Conservation (phyloP, 768 basidiomycete species). For the Mycena galericulata region DNA sequence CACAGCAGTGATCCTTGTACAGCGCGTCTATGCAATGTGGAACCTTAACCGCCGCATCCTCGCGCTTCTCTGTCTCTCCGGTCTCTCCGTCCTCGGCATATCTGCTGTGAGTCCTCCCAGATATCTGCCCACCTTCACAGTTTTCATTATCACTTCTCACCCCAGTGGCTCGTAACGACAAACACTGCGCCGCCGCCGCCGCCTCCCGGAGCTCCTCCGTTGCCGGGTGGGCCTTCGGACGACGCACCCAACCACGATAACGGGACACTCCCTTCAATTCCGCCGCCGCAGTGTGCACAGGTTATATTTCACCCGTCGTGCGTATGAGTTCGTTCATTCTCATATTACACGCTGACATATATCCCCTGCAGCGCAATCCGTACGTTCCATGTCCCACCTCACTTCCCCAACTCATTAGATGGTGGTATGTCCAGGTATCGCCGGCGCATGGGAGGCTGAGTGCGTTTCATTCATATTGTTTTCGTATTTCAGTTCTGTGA, state of each 20-base stretch:
- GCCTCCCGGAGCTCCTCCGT: not conserved
- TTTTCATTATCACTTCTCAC: not conserved
- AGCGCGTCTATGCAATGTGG: slow-evolving; percentile 22
- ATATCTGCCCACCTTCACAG: not conserved
- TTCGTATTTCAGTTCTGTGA: too few relatives aligned
- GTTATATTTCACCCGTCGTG: slow-evolving; percentile 5
- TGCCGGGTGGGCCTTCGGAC: not conserved
- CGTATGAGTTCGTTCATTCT: not conserved
- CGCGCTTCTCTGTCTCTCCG: not conserved
- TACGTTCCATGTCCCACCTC: too few relatives aligned
- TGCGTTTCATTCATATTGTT: not conserved
- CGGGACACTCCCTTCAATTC: not conserved
- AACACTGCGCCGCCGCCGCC: not conserved
- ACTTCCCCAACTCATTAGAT: too few relatives aligned
- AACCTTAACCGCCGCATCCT: slow-evolving; percentile 10
- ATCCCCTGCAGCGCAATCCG: not conserved
- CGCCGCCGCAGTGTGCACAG: not conserved
- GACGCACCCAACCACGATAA: not conserved
- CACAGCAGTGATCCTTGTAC: slow-evolving; percentile 6
- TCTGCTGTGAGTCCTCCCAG: not conserved
- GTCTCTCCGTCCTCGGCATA: not conserved
- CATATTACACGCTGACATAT: not conserved
- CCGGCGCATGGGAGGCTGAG: slow-evolving; percentile 16
- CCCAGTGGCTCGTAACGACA: not conserved
- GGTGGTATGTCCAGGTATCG: not conserved